phyloP scores from a whole-genome alignment of 2,329 filamentous ascomycete species.

The Coniochaeta sp. region DNA sequence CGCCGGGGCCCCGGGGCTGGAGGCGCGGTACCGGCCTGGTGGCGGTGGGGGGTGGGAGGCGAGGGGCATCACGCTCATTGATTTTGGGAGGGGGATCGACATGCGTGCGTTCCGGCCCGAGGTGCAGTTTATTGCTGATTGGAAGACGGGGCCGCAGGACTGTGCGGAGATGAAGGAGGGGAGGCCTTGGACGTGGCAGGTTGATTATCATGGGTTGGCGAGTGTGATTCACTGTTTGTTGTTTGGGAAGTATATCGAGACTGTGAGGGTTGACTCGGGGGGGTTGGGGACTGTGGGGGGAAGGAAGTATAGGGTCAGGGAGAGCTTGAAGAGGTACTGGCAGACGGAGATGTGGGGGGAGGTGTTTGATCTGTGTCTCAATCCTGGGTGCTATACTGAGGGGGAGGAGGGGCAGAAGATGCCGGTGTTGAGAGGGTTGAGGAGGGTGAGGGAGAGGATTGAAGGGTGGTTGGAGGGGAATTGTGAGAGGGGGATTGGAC shows the following conservation, averaged over 20 bases:
- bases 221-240: conserved; percentile 82
- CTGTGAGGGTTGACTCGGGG: conserved; percentile 47
- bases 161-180: conserved; percentile 94
- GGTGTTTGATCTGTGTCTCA: conserved; percentile 78
- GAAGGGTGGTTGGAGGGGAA: conserved; percentile 75
- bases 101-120: conserved; percentile 73
- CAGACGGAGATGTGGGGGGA: conserved; percentile 84
- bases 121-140: conserved; percentile 89
- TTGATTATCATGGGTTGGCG: conserved; percentile 91
- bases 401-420: conserved; percentile 59
- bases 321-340: conserved; percentile 91
- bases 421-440: conserved; percentile 68
- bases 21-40: conserved; percentile 60
- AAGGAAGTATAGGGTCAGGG: conserved; percentile 71
- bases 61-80: conserved; percentile 80
- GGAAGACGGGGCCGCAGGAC: conserved; percentile 80
- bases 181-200: conserved; percentile 93
- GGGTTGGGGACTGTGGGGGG: conserved; percentile 46
- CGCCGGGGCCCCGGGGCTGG: conserved; percentile 27
- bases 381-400: conserved; percentile 62
- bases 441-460: conserved; percentile 65
- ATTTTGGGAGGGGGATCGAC: conserved; percentile 92
- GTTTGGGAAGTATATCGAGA: conserved; percentile 94
- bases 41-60: conserved; percentile 71
- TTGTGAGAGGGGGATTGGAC: conserved; percentile 69